These are phyloP conservation scores for Ceratobasidium sp. DNA, from an alignment of 1,284 basidiomycete genomes.

Conservation along the genomic window DNA sequence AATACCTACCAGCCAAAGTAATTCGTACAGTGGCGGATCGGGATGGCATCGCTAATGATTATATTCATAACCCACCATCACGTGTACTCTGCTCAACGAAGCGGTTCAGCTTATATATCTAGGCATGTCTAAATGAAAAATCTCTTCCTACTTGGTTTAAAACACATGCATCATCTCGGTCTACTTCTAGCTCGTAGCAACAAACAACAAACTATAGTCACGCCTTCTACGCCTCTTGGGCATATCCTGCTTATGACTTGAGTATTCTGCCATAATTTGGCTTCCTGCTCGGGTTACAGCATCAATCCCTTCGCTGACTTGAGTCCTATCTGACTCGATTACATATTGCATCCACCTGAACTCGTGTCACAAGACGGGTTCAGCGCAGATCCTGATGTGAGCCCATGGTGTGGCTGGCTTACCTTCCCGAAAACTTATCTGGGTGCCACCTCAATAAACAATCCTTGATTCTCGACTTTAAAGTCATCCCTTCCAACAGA, in stretches of 20 bases:
- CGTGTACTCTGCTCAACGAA: too few relatives aligned
- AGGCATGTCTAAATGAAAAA: too few relatives aligned
- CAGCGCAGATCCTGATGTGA: not conserved
- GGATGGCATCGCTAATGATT: too few relatives aligned
- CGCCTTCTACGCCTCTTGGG: too few relatives aligned
- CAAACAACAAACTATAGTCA: too few relatives aligned
- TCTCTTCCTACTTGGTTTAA: too few relatives aligned
- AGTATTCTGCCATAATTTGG: not conserved
- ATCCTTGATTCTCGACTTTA: slow-evolving; percentile 24
- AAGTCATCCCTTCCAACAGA: not conserved
- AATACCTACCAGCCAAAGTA: too few relatives aligned
- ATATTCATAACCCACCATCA: too few relatives aligned
- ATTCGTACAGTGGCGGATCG: too few relatives aligned
- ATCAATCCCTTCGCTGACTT: slow-evolving; percentile 6
- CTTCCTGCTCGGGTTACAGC: slow-evolving; percentile 9
- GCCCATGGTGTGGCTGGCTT: not conserved
- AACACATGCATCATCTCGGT: too few relatives aligned
- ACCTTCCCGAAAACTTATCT: slow-evolving; percentile 33
- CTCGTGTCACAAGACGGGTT: not conserved
- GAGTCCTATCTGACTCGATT: slow-evolving; percentile 2
- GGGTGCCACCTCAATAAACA: slow-evolving; percentile 31
- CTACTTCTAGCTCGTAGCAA: too few relatives aligned
- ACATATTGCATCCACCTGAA: slow-evolving; percentile 30
- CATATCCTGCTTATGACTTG: not conserved
- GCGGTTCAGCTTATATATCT: too few relatives aligned